These are phyloP conservation scores for Setaria viridis DNA, from an alignment of 202 grass and related monocot genomes.

Conservation along the genomic window DNA sequence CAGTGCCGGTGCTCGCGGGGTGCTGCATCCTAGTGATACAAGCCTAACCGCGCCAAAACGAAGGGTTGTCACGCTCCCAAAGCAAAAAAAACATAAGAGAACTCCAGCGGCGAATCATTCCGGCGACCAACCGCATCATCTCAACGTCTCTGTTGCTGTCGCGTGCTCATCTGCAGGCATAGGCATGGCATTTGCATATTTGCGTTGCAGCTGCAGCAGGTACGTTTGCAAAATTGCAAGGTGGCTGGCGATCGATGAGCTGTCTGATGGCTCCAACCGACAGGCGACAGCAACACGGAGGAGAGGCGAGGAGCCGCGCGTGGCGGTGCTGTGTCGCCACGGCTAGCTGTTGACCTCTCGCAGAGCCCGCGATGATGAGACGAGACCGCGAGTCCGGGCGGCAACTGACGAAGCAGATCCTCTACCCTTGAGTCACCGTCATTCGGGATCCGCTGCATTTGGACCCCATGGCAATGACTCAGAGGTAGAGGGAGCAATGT, in stretches of 20 bases:
- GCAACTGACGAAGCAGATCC: too few relatives aligned
- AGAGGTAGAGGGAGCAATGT: too few relatives aligned
- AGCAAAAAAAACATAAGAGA: too few relatives aligned
- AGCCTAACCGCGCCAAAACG: not conserved
- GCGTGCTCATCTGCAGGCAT: not conserved
- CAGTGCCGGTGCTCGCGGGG: not conserved
- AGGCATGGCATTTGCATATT: not conserved
- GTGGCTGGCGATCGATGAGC: not conserved
- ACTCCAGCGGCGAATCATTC: not conserved
- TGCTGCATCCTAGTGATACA: not conserved
- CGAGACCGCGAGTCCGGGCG: too few relatives aligned
- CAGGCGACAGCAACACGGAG: not conserved
- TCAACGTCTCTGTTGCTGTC: not conserved
- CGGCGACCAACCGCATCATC: not conserved
- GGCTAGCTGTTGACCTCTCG: not conserved
- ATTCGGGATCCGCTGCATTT: too few relatives aligned
- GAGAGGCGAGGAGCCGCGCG: not conserved
- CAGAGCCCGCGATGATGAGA: not conserved
- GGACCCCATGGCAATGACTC: too few relatives aligned
- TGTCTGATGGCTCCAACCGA: not conserved
- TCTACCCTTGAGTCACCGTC: too few relatives aligned
- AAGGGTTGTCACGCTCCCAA: too few relatives aligned
- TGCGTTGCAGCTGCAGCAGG: not conserved
- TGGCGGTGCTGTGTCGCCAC: not conserved
- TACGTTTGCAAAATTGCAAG: not conserved